phyloP scores from a whole-genome alignment of 495 filamentous ascomycete genomes.

The Aspergillus haitiensis region DNA sequence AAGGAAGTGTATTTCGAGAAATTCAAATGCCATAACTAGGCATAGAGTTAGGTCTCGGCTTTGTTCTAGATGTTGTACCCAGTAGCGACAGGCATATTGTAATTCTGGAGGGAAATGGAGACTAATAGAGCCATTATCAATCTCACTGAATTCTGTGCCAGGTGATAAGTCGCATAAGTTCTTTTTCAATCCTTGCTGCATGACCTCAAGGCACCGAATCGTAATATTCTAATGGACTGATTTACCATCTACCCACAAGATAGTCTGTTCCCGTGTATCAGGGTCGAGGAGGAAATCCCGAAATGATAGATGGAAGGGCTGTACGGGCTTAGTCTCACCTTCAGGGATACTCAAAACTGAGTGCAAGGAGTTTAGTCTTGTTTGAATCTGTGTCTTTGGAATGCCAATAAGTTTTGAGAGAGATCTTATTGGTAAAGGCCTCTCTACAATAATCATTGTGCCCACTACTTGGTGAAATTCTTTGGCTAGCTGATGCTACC shows the following conservation, averaged over 20 bases:
- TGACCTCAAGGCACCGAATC: conserved; percentile 31
- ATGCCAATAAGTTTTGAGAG: conserved; percentile 22
- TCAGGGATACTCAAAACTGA: conserved; percentile 31
- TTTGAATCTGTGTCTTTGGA: conserved; percentile 12
- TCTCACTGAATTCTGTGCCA: conserved; percentile 20
- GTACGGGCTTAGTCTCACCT: conserved; percentile 22
- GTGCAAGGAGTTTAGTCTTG: conserved; percentile 23
- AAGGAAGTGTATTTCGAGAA: conserved; percentile 47
- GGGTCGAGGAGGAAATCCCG: conserved; percentile 27
- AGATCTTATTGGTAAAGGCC: conserved; percentile 24
- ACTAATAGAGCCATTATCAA: conserved; percentile 24
- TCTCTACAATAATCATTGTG: conserved; percentile 14
- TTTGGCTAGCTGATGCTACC: not conserved
- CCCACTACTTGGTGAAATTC: not conserved
- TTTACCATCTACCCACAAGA: conserved; percentile 24
- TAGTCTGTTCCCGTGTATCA: not conserved
- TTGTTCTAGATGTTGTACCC: conserved; percentile 40
- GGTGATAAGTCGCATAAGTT: conserved; percentile 41
- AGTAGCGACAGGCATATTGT: conserved; percentile 47
- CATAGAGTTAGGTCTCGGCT: conserved; percentile 26
- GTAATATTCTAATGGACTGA: conserved; percentile 5
- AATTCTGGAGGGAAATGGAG: conserved; percentile 30
- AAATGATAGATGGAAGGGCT: conserved; percentile 28
- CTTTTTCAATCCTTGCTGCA: conserved; percentile 29
- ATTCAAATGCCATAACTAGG: conserved; percentile 27